phyloP scores from a whole-genome alignment of 371 early-diverging fungal genomes.

The Apophysomyces elegans region DNA sequence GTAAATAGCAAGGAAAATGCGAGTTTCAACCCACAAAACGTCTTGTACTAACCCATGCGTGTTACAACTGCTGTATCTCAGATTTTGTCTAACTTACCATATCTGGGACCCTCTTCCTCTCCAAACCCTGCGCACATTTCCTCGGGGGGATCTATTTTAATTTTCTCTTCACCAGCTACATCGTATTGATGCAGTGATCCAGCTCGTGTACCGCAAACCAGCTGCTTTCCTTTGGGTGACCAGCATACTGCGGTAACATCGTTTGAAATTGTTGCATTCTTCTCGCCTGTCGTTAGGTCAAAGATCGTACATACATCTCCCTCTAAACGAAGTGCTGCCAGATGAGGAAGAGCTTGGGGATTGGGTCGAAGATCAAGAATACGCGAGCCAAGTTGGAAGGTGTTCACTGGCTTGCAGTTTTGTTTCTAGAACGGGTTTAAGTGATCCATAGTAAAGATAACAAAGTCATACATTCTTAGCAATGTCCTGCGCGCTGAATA shows the following conservation, averaged over 20 bases:
- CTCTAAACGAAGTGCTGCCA: constrained; percentile 35
- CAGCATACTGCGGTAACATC: constrained; percentile 49
- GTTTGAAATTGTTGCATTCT: constrained; percentile 20
- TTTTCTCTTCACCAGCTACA: constrained; percentile 33
- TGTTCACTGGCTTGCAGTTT: constrained; percentile 21
- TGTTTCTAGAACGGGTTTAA: constrained; percentile 21
- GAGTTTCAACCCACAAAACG: constrained; percentile 49
- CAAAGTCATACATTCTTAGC: constrained; percentile 25
- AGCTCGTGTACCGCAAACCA: constrained; percentile 46
- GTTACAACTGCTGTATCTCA: neutral
- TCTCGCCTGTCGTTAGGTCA: constrained; percentile 28
- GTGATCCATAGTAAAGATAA: constrained; percentile 9
- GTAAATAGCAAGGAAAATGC: constrained; percentile 42
- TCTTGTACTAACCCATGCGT: constrained; percentile 34
- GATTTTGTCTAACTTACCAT: constrained; percentile 26
- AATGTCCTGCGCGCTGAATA: constrained; percentile 39
- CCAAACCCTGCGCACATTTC: constrained; percentile 27
- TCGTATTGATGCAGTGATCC: constrained; percentile 46
- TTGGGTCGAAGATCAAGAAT: constrained; percentile 49
- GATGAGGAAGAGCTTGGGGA: constrained; percentile 38
- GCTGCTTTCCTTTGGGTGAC: constrained; percentile 63
- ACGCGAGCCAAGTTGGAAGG: constrained; percentile 19
- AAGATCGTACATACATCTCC: constrained; percentile 30
- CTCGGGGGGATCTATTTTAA: constrained; percentile 25
- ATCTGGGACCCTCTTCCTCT: constrained; percentile 27